Conservation (phyloP, 23 red algal species). For the Gracilaria domingensis region DNA sequence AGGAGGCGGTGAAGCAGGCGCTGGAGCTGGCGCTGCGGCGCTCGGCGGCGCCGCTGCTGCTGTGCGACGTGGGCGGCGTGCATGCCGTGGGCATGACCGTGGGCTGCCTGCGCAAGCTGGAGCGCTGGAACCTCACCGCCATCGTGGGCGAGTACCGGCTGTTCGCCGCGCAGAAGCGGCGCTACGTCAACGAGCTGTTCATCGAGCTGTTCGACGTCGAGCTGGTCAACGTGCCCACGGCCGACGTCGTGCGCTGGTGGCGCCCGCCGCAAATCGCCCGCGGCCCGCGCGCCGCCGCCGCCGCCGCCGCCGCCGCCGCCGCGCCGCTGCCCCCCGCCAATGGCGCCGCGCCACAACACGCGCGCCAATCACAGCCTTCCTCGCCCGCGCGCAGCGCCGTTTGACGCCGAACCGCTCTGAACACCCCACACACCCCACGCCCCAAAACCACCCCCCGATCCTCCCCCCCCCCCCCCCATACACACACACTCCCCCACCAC, state of each 20-base stretch:
- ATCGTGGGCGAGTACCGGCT: conserved; percentile 88
- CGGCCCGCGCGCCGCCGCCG: neutral
- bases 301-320: neutral
- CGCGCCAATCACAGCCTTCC: conserved; percentile 22
- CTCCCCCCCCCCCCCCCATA: too few species aligned
- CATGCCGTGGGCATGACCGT: conserved; percentile 85
- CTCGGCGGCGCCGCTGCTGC: conserved; percentile 64
- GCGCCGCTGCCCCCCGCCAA: neutral
- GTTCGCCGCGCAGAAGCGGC: conserved; percentile 79
- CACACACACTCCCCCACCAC: too few species aligned
- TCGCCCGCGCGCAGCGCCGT: neutral
- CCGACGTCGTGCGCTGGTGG: neutral
- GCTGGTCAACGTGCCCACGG: conserved; percentile 78
- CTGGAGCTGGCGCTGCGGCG: conserved; percentile 78
- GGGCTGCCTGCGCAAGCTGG: conserved; percentile 90
- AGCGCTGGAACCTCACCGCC: conserved; percentile 89
- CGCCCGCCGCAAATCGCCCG: neutral
- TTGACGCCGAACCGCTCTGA: neutral
- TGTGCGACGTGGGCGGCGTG: conserved; percentile 87
- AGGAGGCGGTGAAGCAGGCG: conserved; percentile 89
- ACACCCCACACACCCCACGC: neutral
- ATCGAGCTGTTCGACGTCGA: conserved; percentile 98
- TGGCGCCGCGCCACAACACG: neutral
- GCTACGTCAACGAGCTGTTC: conserved; percentile 95
- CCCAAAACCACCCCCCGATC: too few species aligned